Conservation (phyloP, 1,139 yeast genomes). For the Debaryomycetaceae sp. region DNA sequence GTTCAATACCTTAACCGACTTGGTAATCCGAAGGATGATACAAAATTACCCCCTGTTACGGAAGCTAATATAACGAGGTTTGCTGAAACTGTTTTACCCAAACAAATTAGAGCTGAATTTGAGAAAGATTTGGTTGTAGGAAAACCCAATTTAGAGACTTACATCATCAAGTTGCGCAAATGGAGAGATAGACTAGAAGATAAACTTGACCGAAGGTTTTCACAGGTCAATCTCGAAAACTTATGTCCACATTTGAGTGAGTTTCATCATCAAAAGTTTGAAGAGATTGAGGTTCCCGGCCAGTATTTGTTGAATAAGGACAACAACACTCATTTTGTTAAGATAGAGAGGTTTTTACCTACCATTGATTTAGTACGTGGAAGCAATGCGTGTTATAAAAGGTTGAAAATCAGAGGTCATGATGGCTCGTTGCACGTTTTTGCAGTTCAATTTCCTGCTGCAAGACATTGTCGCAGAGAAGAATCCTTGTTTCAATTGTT, state of each 20-base stretch:
- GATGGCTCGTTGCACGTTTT: conserved; percentile 91
- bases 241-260: conserved; percentile 94
- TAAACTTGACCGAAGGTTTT: conserved; percentile 77
- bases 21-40: conserved; percentile 83
- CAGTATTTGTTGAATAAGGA: conserved; percentile 86
- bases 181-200: conserved; percentile 96
- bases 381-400: conserved; percentile 86
- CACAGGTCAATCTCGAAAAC: conserved; percentile 78
- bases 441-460: conserved; percentile 97
- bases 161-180: conserved; percentile 74
- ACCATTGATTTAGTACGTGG: conserved; percentile 87
- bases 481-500: conserved; percentile 91
- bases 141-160: conserved; percentile 86
- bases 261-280: conserved; percentile 97
- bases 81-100: conserved; percentile 91
- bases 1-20: conserved; percentile 82
- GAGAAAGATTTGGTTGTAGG: conserved; percentile 86
- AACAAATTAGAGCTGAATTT: conserved; percentile 84
- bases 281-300: conserved; percentile 96
- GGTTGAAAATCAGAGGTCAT: conserved; percentile 86
- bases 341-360: conserved; percentile 90
- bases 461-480: conserved; percentile 94
- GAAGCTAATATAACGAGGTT: conserved; percentile 86
- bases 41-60: conserved; percentile 85
- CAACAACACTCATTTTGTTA: conserved; percentile 80